phyloP scores from a whole-genome alignment of 2,329 filamentous ascomycete species.

The Cordyceps fumosorosea region DNA sequence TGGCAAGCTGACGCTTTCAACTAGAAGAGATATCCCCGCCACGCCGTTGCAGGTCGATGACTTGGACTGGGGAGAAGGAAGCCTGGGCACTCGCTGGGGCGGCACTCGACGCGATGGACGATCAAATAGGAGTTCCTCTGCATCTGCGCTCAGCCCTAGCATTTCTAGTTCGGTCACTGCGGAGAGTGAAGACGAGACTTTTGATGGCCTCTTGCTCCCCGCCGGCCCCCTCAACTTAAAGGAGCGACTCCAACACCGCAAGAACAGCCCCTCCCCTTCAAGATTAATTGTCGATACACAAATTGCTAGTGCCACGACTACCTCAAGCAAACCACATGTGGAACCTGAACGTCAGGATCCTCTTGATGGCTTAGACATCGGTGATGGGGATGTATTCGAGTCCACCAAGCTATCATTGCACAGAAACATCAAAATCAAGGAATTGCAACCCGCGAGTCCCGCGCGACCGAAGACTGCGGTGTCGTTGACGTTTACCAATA shows the following conservation, averaged over 20 bases:
- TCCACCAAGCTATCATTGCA: slow-evolving; percentile 77
- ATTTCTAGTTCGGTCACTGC: slow-evolving; percentile 83
- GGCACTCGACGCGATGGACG: slow-evolving; percentile 76
- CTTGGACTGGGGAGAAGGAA: slow-evolving; percentile 91
- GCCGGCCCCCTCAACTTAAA: slow-evolving; percentile 76
- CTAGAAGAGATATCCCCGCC: slow-evolving; percentile 53
- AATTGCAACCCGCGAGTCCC: slow-evolving; percentile 61
- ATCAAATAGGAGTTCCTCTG: slow-evolving; percentile 77
- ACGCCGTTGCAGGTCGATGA: slow-evolving; percentile 63
- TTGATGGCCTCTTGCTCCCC: slow-evolving; percentile 84
- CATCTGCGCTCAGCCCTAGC: slow-evolving; percentile 86
- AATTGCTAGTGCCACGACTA: slow-evolving; percentile 6
- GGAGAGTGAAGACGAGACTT: slow-evolving; percentile 89
- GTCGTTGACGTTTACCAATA: slow-evolving; percentile 87
- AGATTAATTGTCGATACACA: slow-evolving; percentile 35
- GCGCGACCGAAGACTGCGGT: slow-evolving; percentile 67
- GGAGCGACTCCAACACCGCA: slow-evolving; percentile 67
- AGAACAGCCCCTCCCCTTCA: slow-evolving; percentile 53
- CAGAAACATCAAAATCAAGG: slow-evolving; percentile 85
- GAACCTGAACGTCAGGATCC: slow-evolving; percentile 65
- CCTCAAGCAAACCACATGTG: slow-evolving; percentile 27
- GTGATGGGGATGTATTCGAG: slow-evolving; percentile 74
- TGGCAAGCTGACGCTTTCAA: slow-evolving; percentile 59
- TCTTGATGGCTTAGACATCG: slow-evolving; percentile 79
- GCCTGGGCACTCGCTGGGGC: slow-evolving; percentile 81